Conservation (phyloP, 495 filamentous ascomycete genomes). For the Talaromyces ruber region DNA sequence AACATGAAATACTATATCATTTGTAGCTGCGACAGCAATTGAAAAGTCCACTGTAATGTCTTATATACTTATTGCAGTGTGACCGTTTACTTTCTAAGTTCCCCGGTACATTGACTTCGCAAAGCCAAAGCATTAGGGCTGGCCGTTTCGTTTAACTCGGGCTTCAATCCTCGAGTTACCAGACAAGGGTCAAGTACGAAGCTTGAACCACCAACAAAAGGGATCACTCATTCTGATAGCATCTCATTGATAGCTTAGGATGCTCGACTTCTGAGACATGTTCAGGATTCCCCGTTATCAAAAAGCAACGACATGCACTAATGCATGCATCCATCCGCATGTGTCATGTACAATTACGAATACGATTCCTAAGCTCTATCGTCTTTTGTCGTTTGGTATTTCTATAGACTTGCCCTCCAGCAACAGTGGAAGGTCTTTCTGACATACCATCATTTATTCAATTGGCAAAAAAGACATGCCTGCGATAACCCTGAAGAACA, state of each 20-base stretch:
- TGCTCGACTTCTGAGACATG: not conserved
- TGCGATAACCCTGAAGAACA: too few species aligned
- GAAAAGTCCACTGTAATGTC: too few species aligned
- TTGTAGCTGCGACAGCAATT: not conserved
- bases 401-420: too few species aligned
- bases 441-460: too few species aligned
- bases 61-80: not conserved
- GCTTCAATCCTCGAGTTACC: not conserved
- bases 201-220: not conserved
- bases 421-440: too few species aligned
- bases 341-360: not conserved
- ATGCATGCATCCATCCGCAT: not conserved
- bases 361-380: not conserved
- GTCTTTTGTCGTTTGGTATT: too few species aligned
- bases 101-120: not conserved
- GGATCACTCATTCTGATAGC: not conserved
- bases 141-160: not conserved
- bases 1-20: not conserved
- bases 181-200: not conserved
- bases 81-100: not conserved
- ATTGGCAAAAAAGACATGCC: too few species aligned
- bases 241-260: not conserved
- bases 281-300: not conserved
- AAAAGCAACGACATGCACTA: not conserved
- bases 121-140: not conserved